Evolutionary conservation across 345 rosid genomes (phyloP).

Genomic region (Rhodamnia rubescens): DNA sequence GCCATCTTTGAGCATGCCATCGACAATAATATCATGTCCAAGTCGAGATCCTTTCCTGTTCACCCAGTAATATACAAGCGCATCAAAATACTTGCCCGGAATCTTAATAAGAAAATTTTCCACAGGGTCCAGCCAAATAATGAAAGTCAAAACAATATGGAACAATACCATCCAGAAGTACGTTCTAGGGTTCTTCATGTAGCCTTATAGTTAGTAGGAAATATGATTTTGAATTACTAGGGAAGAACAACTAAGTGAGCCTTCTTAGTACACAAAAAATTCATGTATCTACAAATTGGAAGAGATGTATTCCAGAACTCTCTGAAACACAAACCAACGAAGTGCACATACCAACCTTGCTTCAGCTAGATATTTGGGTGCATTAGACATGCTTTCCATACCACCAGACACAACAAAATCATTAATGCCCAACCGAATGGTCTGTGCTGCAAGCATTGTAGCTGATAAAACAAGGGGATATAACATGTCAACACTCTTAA

Average conservation of each 20-base stretch:
- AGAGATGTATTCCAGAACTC: neutral
- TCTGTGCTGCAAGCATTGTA: conserved; percentile 79
- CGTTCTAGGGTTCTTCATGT: neutral
- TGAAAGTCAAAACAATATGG: neutral
- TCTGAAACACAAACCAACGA: neutral
- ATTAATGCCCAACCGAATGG: conserved; percentile 69
- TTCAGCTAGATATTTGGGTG: conserved; percentile 76
- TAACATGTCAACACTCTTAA: neutral
- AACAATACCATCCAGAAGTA: neutral
- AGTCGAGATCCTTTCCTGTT: conserved; percentile 83
- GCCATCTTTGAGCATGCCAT: conserved; percentile 94
- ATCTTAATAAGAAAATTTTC: neutral
- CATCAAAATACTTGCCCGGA: neutral
- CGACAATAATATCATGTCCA: conserved; percentile 75
- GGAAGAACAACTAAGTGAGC: neutral
- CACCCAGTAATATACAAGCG: neutral
- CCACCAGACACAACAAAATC: conserved; percentile 93
- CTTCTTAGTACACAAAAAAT: neutral
- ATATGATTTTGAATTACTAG: neutral
- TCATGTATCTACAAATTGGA: neutral
- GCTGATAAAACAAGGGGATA: conserved; percentile 27
- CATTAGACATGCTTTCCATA: conserved; percentile 98
- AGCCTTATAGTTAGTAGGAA: neutral
- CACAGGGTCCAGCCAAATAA: neutral
- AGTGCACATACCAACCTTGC: conserved; percentile 43